Evolutionary conservation across 2,329 filamentous ascomycete genomes (phyloP).

Genomic region (Stenocarpella maydis): DNA sequence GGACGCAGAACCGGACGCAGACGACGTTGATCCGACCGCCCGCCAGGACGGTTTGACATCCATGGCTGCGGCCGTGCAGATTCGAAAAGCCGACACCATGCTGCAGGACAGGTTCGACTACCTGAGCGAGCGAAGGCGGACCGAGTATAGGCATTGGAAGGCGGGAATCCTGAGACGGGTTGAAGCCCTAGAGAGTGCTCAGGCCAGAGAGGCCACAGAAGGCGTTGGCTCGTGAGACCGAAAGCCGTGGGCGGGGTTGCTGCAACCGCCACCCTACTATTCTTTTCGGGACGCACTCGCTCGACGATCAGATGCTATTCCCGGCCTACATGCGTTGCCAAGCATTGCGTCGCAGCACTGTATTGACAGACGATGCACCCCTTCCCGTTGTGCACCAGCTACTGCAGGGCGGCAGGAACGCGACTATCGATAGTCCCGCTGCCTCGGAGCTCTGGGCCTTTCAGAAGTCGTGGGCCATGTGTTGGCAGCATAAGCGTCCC

Average conservation of each 20-base stretch:
- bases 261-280: neutral
- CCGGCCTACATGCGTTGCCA: constrained; percentile 12
- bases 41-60: constrained; percentile 42
- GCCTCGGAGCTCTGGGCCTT: constrained; percentile 9
- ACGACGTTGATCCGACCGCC: constrained; percentile 45
- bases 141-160: constrained; percentile 73
- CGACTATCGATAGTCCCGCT: constrained; percentile 20
- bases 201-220: constrained; percentile 33
- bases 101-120: constrained; percentile 79
- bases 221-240: constrained; percentile 31
- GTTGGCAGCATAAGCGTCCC: constrained; percentile 6
- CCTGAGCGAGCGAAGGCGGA: constrained; percentile 68
- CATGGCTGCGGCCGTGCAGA: constrained; percentile 47
- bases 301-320: constrained; percentile 3
- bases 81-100: constrained; percentile 71
- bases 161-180: constrained; percentile 65
- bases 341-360: neutral
- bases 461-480: constrained; percentile 3
- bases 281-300: neutral
- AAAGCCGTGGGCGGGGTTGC: neutral
- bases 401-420: constrained; percentile 25
- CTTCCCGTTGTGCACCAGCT: constrained; percentile 16
- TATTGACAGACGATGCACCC: constrained; percentile 7
- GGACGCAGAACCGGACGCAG: constrained; percentile 39
- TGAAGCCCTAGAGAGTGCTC: constrained; percentile 35